Percentiles rank a stretch among this genome's conserved stretches.
Conservation (phyloP, 208 protist genomes). For the Trypanosoma theileri region DNA sequence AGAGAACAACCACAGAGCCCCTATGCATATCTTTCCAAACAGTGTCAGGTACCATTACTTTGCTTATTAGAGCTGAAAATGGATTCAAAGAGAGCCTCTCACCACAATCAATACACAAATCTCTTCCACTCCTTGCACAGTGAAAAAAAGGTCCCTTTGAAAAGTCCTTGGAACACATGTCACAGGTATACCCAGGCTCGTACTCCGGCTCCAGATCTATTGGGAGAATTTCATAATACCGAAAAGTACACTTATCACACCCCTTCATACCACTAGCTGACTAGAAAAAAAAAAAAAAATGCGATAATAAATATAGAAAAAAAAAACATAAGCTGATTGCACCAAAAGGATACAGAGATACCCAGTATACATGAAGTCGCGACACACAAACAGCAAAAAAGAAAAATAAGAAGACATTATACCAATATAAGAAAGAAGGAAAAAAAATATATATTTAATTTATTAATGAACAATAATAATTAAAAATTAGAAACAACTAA, state of each 20-base stretch:
- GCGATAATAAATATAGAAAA: too few relatives aligned
- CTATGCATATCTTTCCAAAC: conserved; percentile 15
- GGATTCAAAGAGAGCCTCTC: conserved; percentile 15
- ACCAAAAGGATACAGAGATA: too few relatives aligned
- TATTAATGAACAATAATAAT: too few relatives aligned
- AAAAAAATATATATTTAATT: too few relatives aligned
- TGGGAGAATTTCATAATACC: conserved; percentile 41
- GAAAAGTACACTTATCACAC: conserved; percentile 17
- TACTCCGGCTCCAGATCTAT: conserved; percentile 34
- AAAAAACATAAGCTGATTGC: too few relatives aligned
- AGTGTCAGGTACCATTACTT: conserved; percentile 30
- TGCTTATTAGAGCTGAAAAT: conserved; percentile 25
- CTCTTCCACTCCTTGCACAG: conserved; percentile 28
- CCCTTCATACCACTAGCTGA: not conserved
- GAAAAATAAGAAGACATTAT: too few relatives aligned
- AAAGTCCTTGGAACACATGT: conserved; percentile 39
- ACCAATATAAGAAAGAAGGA: too few relatives aligned
- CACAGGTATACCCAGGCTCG: conserved; percentile 36
- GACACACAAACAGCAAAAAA: too few relatives aligned
- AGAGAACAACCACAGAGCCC: conserved; percentile 46
- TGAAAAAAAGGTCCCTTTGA: conserved; percentile 35
- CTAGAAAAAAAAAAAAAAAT: too few relatives aligned
- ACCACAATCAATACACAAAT: conserved; percentile 34
- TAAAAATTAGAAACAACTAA: too few relatives aligned
- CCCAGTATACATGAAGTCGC: too few relatives aligned